Conservation (phyloP, 441 rosid species). For the Macaranga tanarius region DNA sequence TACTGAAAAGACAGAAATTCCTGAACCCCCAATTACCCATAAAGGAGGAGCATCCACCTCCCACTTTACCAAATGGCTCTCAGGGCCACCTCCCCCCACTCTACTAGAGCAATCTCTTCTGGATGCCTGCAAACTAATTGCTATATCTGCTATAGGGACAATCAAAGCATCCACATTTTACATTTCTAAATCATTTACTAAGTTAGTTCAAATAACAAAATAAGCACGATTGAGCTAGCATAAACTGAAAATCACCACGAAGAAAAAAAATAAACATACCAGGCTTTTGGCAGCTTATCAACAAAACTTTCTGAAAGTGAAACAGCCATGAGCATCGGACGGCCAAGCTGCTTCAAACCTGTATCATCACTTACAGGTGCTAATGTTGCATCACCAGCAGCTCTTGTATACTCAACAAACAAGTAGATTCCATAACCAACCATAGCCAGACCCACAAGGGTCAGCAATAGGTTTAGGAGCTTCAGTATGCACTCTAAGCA, state of each 20-base stretch:
- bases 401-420: slow-evolving; percentile 71
- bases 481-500: slow-evolving; percentile 79
- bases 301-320: slow-evolving; percentile 51
- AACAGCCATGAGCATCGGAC: slow-evolving; percentile 81
- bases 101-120: background rate
- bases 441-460: slow-evolving; percentile 89
- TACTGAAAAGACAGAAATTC: background rate
- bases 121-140: background rate
- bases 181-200: background rate
- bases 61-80: background rate
- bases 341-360: slow-evolving; percentile 57
- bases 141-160: background rate
- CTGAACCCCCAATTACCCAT: background rate
- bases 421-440: slow-evolving; percentile 96
- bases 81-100: background rate
- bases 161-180: background rate
- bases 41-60: background rate
- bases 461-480: slow-evolving; percentile 78
- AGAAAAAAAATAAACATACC: slow-evolving; percentile 48
- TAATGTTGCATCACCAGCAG: slow-evolving; percentile 29
- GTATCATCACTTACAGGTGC: slow-evolving; percentile 33
- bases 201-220: background rate
- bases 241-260: background rate
- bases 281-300: slow-evolving; percentile 75
- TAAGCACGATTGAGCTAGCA: slow-evolving; percentile 1